phyloP scores from a whole-genome alignment of 2,329 filamentous ascomycete species.

The Alternaria viburni region DNA sequence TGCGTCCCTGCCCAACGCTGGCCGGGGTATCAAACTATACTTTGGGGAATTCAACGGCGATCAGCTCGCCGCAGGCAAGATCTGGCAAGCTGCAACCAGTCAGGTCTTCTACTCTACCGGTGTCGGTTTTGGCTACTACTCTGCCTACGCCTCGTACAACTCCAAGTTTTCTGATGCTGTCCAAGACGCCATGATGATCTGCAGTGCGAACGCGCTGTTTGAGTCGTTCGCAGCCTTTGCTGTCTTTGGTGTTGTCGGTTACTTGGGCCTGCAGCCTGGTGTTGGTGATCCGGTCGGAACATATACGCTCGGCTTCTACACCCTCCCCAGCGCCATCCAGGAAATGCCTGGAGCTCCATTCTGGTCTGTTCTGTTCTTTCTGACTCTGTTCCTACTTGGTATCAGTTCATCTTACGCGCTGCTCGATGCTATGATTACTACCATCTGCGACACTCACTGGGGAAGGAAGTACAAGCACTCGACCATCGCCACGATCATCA shows the following conservation, averaged over 20 bases:
- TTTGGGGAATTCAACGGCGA: constrained; percentile 6
- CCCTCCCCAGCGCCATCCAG: constrained; percentile 58
- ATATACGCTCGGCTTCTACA: constrained; percentile 62
- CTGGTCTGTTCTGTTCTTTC: constrained; percentile 61
- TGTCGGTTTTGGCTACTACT: constrained; percentile 57
- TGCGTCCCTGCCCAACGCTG: constrained; percentile 14
- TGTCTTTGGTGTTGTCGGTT: constrained; percentile 61
- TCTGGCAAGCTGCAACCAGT: constrained; percentile 59
- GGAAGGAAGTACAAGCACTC: constrained; percentile 43
- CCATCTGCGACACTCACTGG: constrained; percentile 56
- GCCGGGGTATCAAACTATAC: constrained; percentile 15
- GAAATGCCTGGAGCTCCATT: constrained; percentile 62
- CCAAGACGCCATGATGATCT: constrained; percentile 61
- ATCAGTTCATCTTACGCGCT: constrained; percentile 63
- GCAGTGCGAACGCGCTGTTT: constrained; percentile 59
- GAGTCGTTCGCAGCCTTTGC: constrained; percentile 56
- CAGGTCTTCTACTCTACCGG: constrained; percentile 64
- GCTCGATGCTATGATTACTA: constrained; percentile 60
- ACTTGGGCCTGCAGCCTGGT: constrained; percentile 43
- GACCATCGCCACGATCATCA: constrained; percentile 54
- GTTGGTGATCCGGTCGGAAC: constrained; percentile 54
- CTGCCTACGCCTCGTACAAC: constrained; percentile 63
- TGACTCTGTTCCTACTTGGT: constrained; percentile 61
- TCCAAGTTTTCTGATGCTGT: constrained; percentile 60
- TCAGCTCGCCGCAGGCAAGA: constrained; percentile 45